phyloP scores from a whole-genome alignment of 169 alveolate species.

The Eimeria maxima region DNA sequence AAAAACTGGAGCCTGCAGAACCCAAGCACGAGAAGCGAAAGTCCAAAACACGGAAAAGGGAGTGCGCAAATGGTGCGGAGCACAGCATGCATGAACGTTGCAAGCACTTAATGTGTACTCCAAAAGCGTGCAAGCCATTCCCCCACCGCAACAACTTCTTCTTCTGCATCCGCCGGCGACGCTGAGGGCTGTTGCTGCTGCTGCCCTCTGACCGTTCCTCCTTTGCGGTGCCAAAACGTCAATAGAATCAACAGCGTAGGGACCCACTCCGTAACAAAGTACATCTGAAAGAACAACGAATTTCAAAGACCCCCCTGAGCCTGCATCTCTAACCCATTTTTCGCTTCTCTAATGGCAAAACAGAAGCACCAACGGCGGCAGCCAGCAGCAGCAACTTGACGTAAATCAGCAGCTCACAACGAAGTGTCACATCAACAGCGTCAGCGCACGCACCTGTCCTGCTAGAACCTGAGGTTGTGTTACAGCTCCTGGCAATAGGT shows the following conservation, averaged over 20 bases:
- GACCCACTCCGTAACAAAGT: conserved; percentile 75
- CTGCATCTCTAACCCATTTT: not conserved
- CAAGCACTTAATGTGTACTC: not conserved
- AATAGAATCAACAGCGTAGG: conserved; percentile 70
- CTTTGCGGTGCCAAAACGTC: conserved; percentile 81
- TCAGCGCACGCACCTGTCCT: conserved; percentile 40
- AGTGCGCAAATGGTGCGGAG: not conserved
- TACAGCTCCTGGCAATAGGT: not conserved
- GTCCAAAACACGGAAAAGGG: too few relatives aligned
- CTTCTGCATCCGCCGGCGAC: conserved; percentile 36
- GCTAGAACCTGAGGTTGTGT: conserved; percentile 45
- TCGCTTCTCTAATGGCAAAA: not conserved
- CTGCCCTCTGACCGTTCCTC: conserved; percentile 20
- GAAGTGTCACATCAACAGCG: not conserved
- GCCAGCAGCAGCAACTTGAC: not conserved
- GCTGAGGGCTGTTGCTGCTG: conserved; percentile 42
- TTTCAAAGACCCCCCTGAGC: not conserved
- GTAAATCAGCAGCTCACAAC: not conserved
- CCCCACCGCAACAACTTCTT: conserved; percentile 43
- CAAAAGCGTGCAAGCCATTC: not conserved
- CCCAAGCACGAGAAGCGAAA: not conserved
- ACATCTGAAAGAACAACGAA: conserved; percentile 28
- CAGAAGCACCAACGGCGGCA: not conserved
- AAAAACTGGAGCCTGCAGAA: not conserved
- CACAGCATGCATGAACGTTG: not conserved